Percentiles rank a stretch among this genome's conserved stretches.
phyloP scores from a whole-genome alignment of 139 green algal genomes.

The Closterium sp. region DNA sequence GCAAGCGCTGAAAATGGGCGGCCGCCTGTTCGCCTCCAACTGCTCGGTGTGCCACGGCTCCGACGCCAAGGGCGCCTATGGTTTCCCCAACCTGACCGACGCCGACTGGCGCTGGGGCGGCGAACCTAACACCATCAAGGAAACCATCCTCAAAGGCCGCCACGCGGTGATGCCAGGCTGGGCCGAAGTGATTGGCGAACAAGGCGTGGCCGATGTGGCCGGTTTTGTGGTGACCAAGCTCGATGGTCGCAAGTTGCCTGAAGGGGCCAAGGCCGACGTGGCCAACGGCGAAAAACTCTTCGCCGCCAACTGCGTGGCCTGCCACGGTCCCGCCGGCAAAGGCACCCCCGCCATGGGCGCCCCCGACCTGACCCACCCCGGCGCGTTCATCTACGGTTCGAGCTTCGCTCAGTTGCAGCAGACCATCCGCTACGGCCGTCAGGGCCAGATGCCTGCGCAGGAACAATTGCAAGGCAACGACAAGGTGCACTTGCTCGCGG shows the following conservation, averaged over 20 bases:
- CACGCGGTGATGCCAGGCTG: background rate
- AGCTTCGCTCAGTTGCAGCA: too few species aligned
- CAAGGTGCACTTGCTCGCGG: too few species aligned
- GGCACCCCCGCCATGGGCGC: background rate
- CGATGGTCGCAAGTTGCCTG: background rate
- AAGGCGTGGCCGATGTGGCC: background rate
- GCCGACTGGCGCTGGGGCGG: background rate
- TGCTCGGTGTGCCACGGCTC: background rate
- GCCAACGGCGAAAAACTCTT: background rate
- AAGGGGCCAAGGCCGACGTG: background rate
- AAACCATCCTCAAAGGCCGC: background rate
- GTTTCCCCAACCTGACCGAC: background rate
- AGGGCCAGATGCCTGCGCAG: too few species aligned
- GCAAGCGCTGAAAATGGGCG: too few species aligned
- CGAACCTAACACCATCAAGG: background rate
- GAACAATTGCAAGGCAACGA: too few species aligned
- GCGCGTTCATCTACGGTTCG: too few species aligned
- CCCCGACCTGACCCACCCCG: background rate
- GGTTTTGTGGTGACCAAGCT: background rate
- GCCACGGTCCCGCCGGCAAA: background rate
- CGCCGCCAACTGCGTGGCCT: background rate
- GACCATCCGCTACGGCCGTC: too few species aligned
- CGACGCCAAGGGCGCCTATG: background rate
- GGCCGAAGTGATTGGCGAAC: background rate
- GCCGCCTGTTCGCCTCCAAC: too few species aligned